Base-by-base conservation (phyloP, 495 filamentous ascomycete genomes). In the Cercophora sp. region DNA sequence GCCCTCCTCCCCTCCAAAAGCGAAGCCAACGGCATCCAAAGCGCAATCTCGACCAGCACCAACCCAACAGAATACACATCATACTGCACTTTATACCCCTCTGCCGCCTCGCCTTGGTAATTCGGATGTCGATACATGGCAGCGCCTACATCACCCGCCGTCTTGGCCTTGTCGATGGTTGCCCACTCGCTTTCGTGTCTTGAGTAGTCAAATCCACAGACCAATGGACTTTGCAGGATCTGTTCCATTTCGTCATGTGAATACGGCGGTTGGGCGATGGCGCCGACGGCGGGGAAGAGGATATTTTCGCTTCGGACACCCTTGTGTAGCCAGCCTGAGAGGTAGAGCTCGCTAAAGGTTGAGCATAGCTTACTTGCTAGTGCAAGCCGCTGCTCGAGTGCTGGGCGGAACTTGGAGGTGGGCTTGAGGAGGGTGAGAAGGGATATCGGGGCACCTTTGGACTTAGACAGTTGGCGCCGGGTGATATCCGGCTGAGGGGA, bases 311-410 rank as follows among this genome's bases (percentile, higher is more conserved):
- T 71, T 25, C 73, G 70, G 0, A 80, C 46, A 8, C 71, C 70
- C 48, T 79, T 80, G 64, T 79, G 77, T 8, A 79, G 63, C 76
- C 74, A 80, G 34, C 74, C 70, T 1, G 41, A 46, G n/a, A 39
- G 13, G 41, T 54, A 54, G 40, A 54, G 41, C 23, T 54, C 51
- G 20, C 41, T 46, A 23, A 54, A 27, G 31, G 51, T 54, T 8
- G 29, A 18, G 31, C 41, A 46, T 8, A 54, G n/a, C n/a, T 29
- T 26, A 32, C 29, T 37, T 29, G 51, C 51, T 13, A 54, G 31
- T 13, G 42, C 51, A 22, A 54, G 23, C 8, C 51, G 27, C 3
- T 36, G 27, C 10, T 54, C 51, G n/a, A 54, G 51, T 2, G 31
- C 41, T 1, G 51, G 51, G 13, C 48, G 48, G 48, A 50, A 50